Conservation (phyloP, 257 asterid genomes). For the Capsicum pubescens region DNA sequence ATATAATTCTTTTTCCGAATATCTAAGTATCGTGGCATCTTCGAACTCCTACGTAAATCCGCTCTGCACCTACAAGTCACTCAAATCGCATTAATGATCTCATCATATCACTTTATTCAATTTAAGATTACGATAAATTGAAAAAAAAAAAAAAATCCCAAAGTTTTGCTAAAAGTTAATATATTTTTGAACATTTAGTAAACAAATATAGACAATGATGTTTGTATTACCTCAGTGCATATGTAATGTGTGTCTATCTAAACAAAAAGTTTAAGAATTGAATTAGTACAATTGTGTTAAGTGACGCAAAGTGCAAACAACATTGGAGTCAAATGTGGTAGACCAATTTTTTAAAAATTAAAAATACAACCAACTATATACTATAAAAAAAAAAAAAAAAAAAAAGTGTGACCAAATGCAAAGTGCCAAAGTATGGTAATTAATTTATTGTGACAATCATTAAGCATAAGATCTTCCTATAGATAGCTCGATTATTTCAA, state of each 20-base stretch:
- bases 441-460: neutral
- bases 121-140: neutral
- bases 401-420: neutral
- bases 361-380: neutral
- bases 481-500: neutral
- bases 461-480: neutral
- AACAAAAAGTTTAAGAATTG: neutral
- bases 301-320: neutral
- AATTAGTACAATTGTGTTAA: neutral
- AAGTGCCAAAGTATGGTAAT: neutral
- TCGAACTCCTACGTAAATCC: too few relatives aligned
- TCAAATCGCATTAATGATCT: too few relatives aligned
- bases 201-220: neutral
- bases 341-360: neutral
- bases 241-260: neutral
- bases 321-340: neutral
- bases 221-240: constrained; percentile 22
- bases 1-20: too few relatives aligned
- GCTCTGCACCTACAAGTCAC: too few relatives aligned
- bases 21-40: too few relatives aligned
- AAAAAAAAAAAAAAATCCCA: neutral
- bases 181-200: neutral
- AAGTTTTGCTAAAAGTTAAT: neutral
- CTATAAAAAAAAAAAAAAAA: neutral
- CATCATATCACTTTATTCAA: too few relatives aligned